phyloP scores from a whole-genome alignment of 78 protist species.

The Paratrimastix pyriformis region DNA sequence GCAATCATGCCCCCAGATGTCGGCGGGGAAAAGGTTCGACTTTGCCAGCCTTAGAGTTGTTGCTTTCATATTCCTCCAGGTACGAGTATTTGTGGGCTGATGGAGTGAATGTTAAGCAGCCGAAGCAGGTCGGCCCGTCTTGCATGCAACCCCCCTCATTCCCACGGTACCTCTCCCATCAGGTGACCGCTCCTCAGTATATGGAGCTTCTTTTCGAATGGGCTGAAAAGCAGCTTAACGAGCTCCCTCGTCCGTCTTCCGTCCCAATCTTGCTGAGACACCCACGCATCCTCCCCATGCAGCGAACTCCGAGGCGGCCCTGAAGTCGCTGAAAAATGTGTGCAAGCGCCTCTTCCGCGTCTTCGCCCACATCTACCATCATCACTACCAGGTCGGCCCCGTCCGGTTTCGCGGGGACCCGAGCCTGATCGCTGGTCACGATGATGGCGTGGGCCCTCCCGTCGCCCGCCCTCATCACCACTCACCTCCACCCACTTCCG shows the following conservation, averaged over 20 bases:
- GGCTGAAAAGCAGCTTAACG: neutral
- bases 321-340: constrained; percentile 64
- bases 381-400: constrained; percentile 62
- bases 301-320: neutral
- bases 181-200: too few species aligned
- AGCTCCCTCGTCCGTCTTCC: neutral
- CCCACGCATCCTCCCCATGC: too few species aligned
- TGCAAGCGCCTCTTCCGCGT: constrained; percentile 85
- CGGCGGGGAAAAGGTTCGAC: too few species aligned
- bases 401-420: constrained; percentile 20
- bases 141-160: too few species aligned
- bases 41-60: too few species aligned
- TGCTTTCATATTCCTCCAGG: neutral
- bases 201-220: neutral
- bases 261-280: neutral
- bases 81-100: constrained; percentile 92
- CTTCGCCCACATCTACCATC: constrained; percentile 89
- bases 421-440: constrained; percentile 27
- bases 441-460: neutral
- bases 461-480: neutral
- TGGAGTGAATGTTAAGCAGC: constrained; percentile 65
- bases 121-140: too few species aligned
- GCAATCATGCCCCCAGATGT: too few species aligned
- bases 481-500: neutral
- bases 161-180: too few species aligned